phyloP scores from a whole-genome alignment of 129 eudicot species.

The Cynara cardunculus region DNA sequence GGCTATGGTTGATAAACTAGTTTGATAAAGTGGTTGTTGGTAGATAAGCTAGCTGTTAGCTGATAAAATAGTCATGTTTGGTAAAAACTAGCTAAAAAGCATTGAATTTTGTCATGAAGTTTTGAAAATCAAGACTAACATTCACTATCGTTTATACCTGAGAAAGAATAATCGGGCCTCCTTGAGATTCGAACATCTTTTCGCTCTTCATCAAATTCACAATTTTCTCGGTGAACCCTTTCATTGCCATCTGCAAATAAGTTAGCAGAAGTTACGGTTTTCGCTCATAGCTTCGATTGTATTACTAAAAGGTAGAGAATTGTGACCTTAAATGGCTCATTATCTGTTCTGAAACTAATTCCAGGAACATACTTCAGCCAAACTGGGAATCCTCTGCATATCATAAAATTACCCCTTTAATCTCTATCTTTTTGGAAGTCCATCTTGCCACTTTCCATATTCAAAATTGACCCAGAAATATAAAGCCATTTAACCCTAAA shows the following conservation, averaged over 20 bases:
- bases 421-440: neutral
- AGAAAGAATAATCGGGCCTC: slow-evolving; percentile 86
- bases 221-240: slow-evolving; percentile 70
- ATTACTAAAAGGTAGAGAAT: neutral
- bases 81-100: neutral
- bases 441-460: neutral
- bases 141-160: slow-evolving; percentile 53
- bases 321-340: slow-evolving; percentile 84
- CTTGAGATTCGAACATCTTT: slow-evolving; percentile 75
- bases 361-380: slow-evolving; percentile 90
- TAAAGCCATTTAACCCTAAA: neutral
- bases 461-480: neutral
- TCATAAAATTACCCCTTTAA: neutral
- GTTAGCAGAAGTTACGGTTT: neutral
- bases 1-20: neutral
- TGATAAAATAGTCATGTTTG: neutral
- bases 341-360: slow-evolving; percentile 87
- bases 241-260: slow-evolving; percentile 63
- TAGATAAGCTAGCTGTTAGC: neutral
- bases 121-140: slow-evolving; percentile 2
- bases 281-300: neutral
- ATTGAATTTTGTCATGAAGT: neutral
- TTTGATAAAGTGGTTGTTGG: neutral
- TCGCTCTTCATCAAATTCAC: slow-evolving; percentile 83
- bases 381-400: slow-evolving; percentile 86